These are phyloP conservation scores for Aspergillus haitiensis DNA, from an alignment of 495 filamentous ascomycete species.

Conservation along the genomic window DNA sequence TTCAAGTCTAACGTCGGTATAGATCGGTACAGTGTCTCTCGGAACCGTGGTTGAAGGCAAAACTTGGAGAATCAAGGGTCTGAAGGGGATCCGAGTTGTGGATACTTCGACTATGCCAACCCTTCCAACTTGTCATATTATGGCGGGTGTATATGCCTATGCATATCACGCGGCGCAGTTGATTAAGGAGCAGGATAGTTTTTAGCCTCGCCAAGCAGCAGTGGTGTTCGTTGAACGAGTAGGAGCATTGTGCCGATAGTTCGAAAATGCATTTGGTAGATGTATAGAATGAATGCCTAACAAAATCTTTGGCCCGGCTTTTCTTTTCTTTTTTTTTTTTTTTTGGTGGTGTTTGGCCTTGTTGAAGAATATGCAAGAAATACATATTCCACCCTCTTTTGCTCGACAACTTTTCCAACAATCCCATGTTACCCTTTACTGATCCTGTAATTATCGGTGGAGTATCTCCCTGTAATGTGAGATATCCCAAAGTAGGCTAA, in stretches of 20 bases:
- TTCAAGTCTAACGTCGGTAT: background rate
- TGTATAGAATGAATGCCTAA: background rate
- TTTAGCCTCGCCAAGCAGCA: background rate
- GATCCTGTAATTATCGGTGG: too few species aligned
- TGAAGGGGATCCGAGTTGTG: background rate
- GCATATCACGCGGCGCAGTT: background rate
- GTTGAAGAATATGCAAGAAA: too few species aligned
- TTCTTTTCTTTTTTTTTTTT: too few species aligned
- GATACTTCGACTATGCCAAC: background rate
- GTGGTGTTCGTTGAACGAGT: background rate
- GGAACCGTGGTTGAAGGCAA: background rate
- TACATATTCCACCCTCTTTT: too few species aligned
- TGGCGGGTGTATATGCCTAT: background rate
- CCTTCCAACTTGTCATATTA: background rate
- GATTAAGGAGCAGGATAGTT: background rate
- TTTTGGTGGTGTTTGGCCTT: too few species aligned
- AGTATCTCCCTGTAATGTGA: too few species aligned
- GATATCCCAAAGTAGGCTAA: too few species aligned
- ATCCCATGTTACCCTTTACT: too few species aligned
- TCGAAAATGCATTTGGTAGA: background rate
- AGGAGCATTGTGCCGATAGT: too few species aligned
- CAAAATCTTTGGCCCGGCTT: too few species aligned
- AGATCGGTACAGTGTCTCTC: background rate
- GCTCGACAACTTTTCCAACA: too few species aligned
- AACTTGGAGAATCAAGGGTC: background rate